Evolutionary conservation across 345 rosid species (phyloP).

Genomic region (Abelmoschus esculentus): DNA sequence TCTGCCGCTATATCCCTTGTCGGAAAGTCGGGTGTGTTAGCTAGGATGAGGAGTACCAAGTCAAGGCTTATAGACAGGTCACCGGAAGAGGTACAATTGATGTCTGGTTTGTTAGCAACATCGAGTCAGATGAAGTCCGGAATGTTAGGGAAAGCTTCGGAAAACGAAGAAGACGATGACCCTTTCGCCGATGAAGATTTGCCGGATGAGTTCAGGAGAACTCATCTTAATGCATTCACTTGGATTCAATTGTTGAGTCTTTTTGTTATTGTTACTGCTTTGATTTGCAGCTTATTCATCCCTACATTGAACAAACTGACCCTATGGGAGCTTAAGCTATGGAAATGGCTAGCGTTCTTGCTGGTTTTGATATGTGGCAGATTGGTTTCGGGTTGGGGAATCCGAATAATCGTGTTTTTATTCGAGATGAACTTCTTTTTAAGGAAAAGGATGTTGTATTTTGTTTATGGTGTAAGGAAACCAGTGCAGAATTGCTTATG

Average conservation of each 20-base stretch:
- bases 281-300: too few relatives aligned
- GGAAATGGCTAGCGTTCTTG: conserved; percentile 84
- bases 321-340: conserved; percentile 52
- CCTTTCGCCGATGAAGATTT: too few relatives aligned
- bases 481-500: conserved; percentile 85
- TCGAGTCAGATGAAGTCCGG: conserved; percentile 58
- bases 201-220: too few relatives aligned
- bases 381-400: conserved; percentile 86
- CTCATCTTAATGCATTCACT: too few relatives aligned
- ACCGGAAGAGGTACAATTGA: conserved; percentile 29
- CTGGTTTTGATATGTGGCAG: conserved; percentile 78
- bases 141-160: conserved; percentile 1
- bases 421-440: conserved; percentile 71
- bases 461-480: conserved; percentile 66
- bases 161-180: too few relatives aligned
- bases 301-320: too few relatives aligned
- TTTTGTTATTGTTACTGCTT: too few relatives aligned
- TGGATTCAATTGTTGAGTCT: too few relatives aligned
- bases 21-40: too few relatives aligned
- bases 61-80: conserved; percentile 77
- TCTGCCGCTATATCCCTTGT: too few relatives aligned
- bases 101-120: conserved; percentile 28
- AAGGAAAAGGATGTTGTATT: conserved; percentile 65
- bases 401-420: conserved; percentile 57
- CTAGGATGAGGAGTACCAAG: conserved; percentile 25